Evolutionary conservation across 2,329 filamentous ascomycete species (phyloP), one percentile per base, ranked within the genome.

Genomic region (Penicillium sp.): DNA sequence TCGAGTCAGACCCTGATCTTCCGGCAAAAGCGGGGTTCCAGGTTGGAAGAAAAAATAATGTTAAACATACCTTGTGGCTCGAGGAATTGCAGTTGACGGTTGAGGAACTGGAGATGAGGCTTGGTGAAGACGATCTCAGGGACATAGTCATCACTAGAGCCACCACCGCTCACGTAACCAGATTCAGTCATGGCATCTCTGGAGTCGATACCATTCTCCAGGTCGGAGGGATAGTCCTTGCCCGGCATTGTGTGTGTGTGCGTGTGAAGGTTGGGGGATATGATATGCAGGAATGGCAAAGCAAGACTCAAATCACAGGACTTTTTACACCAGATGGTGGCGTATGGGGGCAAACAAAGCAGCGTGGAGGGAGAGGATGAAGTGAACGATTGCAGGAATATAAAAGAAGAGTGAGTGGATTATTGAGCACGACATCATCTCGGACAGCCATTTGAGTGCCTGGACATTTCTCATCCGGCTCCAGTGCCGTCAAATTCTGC

Each of bases 51-150:
- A 61, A 49, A 53, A 42, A 28, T 51, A 26, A 55, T 47, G 12
- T n/a, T 40, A 15, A 55, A 75, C 80, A 69, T 75, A 87, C 85
- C 85, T 80, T 94, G 85, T 64, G 95, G 92, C 75, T 93, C 88
- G 78, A 98, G 91, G 74, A 89, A 86, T 78, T 95, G 91, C 70
- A 99, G 83, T 79, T 96, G 92, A 67, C 88, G 81, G 84, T 99
- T 99, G 77, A 99, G 85, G 79, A 94, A 94, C 72, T 91, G 89
- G 70, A 98, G 84, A 78, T 99, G 94, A 66, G 90, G 86, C 77
- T 90, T 90, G 68, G 92, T 94, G 82, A 99, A 92, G 78, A 89
- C 88, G 72, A 98, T 85, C 63, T 91, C 87, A 15, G 93, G 91
- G 22, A 94, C 84, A 67, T 82, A 82, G 56, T 83, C 81, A 47